Base-by-base conservation (phyloP, 352 stramenopile species). In the Bremia lactucae region DNA sequence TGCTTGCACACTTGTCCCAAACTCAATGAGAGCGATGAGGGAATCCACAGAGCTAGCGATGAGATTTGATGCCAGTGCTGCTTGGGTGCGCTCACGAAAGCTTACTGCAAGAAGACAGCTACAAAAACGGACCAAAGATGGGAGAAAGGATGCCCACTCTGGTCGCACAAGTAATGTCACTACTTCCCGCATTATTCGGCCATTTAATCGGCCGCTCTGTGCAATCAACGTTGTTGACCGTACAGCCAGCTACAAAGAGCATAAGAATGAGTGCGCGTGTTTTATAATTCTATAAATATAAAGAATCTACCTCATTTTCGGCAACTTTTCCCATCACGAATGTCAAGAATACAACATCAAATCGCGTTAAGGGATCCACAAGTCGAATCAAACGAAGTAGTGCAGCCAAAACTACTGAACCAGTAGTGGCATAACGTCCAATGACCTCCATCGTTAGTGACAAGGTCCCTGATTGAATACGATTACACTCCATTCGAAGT, bases 401-500 rank as follows among this genome's bases (percentile, higher is more conserved):
- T 0, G 67, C 62, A 3, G 54, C 72, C 5, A 89, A 37, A 0
- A 57, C 59, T 8, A 58, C 42, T 0, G 76, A 89, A 10, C 69
- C 69, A 2, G 47, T 63, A 19, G 65, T 78, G 3, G 68, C 60
- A 55, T 63, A 79, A 11, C 78, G 72, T 1, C 72, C 73, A 34
- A 87, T 72, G 10, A 89, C 64, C 22, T 88, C 70, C 31, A 88
- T 62, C 2, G 63, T 72, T 18, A 88, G 64, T 1, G 53, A 65
- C 5, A 88, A 48, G 2, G 62, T 78, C 6, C 59, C 64, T 0
- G 67, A 68, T 11, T 57, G 24, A 5, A 89, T 58, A 3, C 73
- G 73, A 31, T 70, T 78, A 56, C 65, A 84, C 42, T 89, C 72
- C 4, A 38, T 42, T 21, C 73, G 71, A 36, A 89, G 62, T 40